These are phyloP conservation scores for Podila minutissima DNA, from an alignment of 192 early-diverging fungal genomes.

Conservation along the genomic window DNA sequence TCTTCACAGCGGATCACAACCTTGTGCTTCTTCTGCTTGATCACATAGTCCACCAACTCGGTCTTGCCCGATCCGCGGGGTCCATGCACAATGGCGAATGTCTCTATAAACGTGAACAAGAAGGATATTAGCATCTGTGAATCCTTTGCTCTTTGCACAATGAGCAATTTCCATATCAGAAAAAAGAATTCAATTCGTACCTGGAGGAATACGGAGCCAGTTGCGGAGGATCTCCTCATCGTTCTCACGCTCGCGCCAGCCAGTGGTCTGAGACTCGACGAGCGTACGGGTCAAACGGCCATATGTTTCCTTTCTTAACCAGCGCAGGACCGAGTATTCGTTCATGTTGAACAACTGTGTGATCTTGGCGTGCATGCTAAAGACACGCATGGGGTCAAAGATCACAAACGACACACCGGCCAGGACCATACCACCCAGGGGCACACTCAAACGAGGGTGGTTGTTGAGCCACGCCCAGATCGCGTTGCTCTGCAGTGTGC, in stretches of 20 bases:
- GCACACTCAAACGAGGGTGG: slow-evolving; percentile 32
- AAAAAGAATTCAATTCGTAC: slow-evolving; percentile 16
- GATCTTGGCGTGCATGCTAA: slow-evolving; percentile 87
- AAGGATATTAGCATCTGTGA: no score
- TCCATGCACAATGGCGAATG: slow-evolving; percentile 86
- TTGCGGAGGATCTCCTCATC: slow-evolving; percentile 64
- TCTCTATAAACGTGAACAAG: slow-evolving; percentile 57
- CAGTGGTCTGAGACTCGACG: slow-evolving; percentile 29
- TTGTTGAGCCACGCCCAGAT: slow-evolving; percentile 40
- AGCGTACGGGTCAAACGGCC: slow-evolving; percentile 44
- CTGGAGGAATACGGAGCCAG: slow-evolving; percentile 66
- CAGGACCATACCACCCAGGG: slow-evolving; percentile 53
- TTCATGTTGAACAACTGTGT: slow-evolving; percentile 83
- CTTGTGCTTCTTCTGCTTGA: slow-evolving; percentile 74
- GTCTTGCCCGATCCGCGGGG: slow-evolving; percentile 88
- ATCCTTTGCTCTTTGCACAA: no score
- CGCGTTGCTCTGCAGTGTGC: slow-evolving; percentile 49
- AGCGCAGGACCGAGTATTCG: slow-evolving; percentile 65
- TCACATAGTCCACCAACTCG: slow-evolving; percentile 76
- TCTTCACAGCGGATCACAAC: slow-evolving; percentile 83
- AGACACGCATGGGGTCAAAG: slow-evolving; percentile 93
- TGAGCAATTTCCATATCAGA: not conserved
- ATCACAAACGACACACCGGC: slow-evolving; percentile 83
- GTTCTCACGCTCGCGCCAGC: slow-evolving; percentile 67
- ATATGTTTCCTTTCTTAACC: slow-evolving; percentile 67